phyloP scores from a whole-genome alignment of 352 stramenopile genomes.

The Plasmopara muralis region DNA sequence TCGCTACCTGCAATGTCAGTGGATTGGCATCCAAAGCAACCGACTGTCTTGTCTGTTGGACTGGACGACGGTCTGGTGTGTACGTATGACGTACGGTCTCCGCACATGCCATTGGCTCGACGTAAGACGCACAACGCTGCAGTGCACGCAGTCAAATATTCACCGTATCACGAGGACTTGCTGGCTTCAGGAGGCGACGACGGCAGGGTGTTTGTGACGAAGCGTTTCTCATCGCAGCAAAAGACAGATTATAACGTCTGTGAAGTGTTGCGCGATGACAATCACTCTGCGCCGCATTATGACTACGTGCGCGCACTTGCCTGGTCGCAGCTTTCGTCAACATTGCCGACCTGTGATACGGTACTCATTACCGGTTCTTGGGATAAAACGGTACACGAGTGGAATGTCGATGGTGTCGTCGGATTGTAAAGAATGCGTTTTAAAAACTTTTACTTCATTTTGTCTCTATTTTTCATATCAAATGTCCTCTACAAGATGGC shows the following conservation, averaged over 20 bases:
- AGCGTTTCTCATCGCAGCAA: slow-evolving; percentile 24
- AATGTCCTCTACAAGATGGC: slow-evolving; percentile 19
- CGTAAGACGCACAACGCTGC: slow-evolving; percentile 35
- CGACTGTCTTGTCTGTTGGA: slow-evolving; percentile 50
- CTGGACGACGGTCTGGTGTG: slow-evolving; percentile 58
- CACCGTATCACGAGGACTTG: slow-evolving; percentile 45
- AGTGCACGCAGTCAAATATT: slow-evolving; percentile 66
- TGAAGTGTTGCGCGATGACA: slow-evolving; percentile 16
- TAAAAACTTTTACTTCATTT: neutral
- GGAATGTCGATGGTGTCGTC: slow-evolving; percentile 23
- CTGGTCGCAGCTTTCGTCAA: slow-evolving; percentile 37
- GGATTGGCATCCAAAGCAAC: slow-evolving; percentile 63
- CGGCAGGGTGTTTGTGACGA: slow-evolving; percentile 36
- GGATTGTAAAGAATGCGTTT: neutral
- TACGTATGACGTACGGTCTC: slow-evolving; percentile 61
- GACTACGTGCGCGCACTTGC: slow-evolving; percentile 73
- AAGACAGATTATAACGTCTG: slow-evolving; percentile 13
- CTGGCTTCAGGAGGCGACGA: slow-evolving; percentile 65
- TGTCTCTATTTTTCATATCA: neutral
- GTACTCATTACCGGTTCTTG: slow-evolving; percentile 49
- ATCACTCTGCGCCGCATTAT: slow-evolving; percentile 24
- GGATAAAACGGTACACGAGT: slow-evolving; percentile 55
- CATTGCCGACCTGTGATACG: slow-evolving; percentile 5
- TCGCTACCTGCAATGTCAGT: slow-evolving; percentile 40
- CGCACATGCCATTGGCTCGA: slow-evolving; percentile 32